These are phyloP conservation scores for Penstemon barbatus DNA, from an alignment of 257 asterid species.

Conservation along the genomic window DNA sequence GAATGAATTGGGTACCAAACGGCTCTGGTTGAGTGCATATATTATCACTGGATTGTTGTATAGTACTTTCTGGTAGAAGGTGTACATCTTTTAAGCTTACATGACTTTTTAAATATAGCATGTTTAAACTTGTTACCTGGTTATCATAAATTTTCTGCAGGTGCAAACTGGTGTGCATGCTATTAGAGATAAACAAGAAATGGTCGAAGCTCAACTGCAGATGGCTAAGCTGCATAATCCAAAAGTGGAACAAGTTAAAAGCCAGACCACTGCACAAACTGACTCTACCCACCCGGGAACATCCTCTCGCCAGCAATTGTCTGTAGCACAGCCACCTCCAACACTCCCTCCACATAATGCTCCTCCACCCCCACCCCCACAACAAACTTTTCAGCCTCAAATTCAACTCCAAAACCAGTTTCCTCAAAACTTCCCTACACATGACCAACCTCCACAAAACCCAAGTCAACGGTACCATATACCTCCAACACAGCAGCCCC, in stretches of 20 bases:
- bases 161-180: constrained; percentile 52
- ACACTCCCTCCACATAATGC: constrained; percentile 42
- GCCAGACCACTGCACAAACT: constrained; percentile 29
- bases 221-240: constrained; percentile 45
- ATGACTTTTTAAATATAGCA: neutral
- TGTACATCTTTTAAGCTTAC: too few relatives aligned
- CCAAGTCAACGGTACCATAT: constrained; percentile 37
- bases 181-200: constrained; percentile 60
- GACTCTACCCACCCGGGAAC: constrained; percentile 39
- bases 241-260: constrained; percentile 40
- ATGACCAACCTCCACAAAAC: constrained; percentile 39
- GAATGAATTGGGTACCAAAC: neutral
- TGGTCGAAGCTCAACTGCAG: constrained; percentile 44
- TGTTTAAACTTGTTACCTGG: constrained; percentile 3
- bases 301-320: constrained; percentile 42
- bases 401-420: constrained; percentile 45
- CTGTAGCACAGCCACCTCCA: constrained; percentile 37
- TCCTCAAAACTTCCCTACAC: constrained; percentile 34
- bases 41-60: neutral
- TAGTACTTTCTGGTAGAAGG: neutral
- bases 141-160: constrained; percentile 35
- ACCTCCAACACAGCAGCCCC: constrained; percentile 43
- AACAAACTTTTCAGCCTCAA: constrained; percentile 38
- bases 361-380: constrained; percentile 40
- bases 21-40: neutral